These are phyloP conservation scores for Beauveria sp. DNA, from an alignment of 2,329 filamentous ascomycete species.

Conservation along the genomic window DNA sequence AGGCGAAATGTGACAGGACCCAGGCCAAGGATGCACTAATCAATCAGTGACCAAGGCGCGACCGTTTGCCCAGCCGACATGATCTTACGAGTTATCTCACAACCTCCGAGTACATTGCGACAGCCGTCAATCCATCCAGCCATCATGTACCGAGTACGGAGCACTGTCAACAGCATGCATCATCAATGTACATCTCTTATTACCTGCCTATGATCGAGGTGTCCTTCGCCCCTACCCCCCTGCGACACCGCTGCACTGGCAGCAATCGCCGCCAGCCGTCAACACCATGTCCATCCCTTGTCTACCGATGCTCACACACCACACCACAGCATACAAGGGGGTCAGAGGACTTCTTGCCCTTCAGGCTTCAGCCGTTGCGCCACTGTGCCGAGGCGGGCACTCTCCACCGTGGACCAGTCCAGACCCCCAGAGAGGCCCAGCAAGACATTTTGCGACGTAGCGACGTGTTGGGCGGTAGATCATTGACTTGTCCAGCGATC, in stretches of 20 bases:
- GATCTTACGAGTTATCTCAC: too few relatives aligned
- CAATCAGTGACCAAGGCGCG: background rate
- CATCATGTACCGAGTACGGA: background rate
- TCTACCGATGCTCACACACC: background rate
- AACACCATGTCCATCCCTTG: background rate
- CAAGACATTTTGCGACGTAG: background rate
- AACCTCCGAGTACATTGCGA: background rate
- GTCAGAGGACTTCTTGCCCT: background rate
- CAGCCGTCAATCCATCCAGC: too few relatives aligned
- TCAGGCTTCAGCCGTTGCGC: constrained; percentile 4
- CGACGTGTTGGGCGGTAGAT: background rate
- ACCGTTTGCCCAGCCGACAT: background rate
- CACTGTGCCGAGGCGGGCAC: background rate
- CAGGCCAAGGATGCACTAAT: background rate
- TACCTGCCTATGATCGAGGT: background rate
- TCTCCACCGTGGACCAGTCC: constrained; percentile 10
- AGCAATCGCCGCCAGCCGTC: background rate
- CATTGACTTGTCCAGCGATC: background rate
- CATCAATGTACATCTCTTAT: too few relatives aligned
- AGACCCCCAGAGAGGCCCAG: constrained; percentile 1
- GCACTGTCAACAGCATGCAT: background rate
- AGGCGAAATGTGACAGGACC: constrained; percentile 5
- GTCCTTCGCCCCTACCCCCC: background rate
- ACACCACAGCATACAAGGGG: background rate
- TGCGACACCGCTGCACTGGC: background rate